These are phyloP conservation scores for Aureobasidium uvarum DNA, from an alignment of 2,329 filamentous ascomycete species.

Conservation along the genomic window DNA sequence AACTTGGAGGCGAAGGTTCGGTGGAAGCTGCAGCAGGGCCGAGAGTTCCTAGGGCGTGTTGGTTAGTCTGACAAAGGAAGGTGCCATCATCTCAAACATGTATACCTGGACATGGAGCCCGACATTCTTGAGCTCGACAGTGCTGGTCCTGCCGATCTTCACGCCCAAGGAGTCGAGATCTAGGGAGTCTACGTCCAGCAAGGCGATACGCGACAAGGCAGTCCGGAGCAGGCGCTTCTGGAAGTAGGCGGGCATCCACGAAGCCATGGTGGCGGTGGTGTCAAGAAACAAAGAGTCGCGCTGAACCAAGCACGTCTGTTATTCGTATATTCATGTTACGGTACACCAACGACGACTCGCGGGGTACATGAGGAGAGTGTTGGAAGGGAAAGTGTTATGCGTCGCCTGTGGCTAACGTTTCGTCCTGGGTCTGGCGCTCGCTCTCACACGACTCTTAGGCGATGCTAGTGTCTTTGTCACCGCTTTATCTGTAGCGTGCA, in stretches of 20 bases:
- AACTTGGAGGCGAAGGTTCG: constrained; percentile 66
- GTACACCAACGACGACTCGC: constrained; percentile 16
- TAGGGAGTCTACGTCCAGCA: constrained; percentile 83
- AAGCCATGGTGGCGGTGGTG: constrained; percentile 38
- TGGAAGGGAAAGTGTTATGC: neutral
- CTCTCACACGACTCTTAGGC: constrained; percentile 4
- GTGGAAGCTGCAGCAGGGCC: constrained; percentile 69
- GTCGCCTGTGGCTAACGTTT: neutral
- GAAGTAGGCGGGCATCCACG: constrained; percentile 72
- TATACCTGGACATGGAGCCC: constrained; percentile 73
- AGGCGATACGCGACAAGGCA: constrained; percentile 75
- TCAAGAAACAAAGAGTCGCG: neutral
- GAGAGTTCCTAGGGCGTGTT: constrained; percentile 67
- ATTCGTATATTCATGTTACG: constrained; percentile 27
- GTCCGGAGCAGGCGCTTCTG: constrained; percentile 88
- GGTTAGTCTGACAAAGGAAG: neutral
- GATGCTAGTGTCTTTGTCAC: constrained; percentile 19
- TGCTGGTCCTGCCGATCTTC: constrained; percentile 74
- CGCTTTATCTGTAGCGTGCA: constrained; percentile 4
- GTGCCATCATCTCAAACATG: neutral
- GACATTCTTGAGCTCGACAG: constrained; percentile 83
- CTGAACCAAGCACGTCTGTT: constrained; percentile 9
- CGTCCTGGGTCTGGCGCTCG: neutral
- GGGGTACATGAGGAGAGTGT: constrained; percentile 18
- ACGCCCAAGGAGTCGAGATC: constrained; percentile 85